Evolutionary conservation across 495 filamentous ascomycete species (phyloP).

Genomic region (Aspergillus incahuasiensis): DNA sequence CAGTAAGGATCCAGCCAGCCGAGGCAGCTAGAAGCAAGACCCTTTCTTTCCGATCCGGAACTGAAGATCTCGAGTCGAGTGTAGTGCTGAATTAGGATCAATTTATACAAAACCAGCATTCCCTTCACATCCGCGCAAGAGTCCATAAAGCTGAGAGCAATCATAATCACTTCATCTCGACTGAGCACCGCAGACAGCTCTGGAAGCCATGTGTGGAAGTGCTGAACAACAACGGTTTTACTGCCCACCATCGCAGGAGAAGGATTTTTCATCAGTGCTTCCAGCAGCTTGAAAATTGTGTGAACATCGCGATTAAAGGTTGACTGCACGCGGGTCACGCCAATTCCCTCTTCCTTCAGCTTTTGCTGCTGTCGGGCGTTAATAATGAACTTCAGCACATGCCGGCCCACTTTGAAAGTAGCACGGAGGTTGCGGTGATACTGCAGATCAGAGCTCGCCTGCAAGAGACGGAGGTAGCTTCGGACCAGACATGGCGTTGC

Average conservation of each 20-base stretch:
- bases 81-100: constrained; percentile 88
- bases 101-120: constrained; percentile 89
- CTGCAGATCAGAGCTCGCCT: constrained; percentile 71
- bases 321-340: constrained; percentile 70
- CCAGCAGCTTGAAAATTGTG: constrained; percentile 82
- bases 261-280: constrained; percentile 79
- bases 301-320: constrained; percentile 81
- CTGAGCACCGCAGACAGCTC: constrained; percentile 73
- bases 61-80: constrained; percentile 75
- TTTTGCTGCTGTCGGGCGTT: constrained; percentile 84
- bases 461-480: constrained; percentile 77
- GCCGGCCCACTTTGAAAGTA: constrained; percentile 89
- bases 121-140: constrained; percentile 84
- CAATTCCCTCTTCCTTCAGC: constrained; percentile 82
- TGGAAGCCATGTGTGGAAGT: constrained; percentile 95
- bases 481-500: constrained; percentile 86
- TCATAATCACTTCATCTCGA: constrained; percentile 80
- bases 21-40: constrained; percentile 74
- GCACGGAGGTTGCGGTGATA: constrained; percentile 80
- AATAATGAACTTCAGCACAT: constrained; percentile 92
- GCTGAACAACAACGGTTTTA: constrained; percentile 91
- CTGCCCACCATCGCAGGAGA: constrained; percentile 85
- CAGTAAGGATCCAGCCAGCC: constrained; percentile 93
- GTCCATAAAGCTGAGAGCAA: constrained; percentile 90
- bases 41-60: constrained; percentile 64